phyloP scores from a whole-genome alignment of 2,329 filamentous ascomycete genomes.

The Amylocarpus encephaloides region DNA sequence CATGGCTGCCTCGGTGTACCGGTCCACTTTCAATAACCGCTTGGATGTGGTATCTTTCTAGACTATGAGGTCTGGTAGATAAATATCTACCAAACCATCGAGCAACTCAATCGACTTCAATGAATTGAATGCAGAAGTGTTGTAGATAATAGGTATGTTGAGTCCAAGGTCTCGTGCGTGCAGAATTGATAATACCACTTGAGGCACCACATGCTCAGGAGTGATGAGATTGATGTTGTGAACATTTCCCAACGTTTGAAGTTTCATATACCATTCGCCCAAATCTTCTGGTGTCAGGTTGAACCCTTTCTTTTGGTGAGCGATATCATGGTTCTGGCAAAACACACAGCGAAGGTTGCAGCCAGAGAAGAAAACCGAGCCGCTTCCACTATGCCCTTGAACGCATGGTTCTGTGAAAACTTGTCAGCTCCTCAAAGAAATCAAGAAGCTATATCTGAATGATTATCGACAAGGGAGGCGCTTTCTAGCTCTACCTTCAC shows the following conservation, averaged over 20 bases:
- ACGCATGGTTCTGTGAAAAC: constrained; percentile 61
- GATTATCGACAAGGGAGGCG: no score
- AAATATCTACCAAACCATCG: constrained; percentile 77
- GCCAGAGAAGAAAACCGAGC: constrained; percentile 61
- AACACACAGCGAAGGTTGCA: constrained; percentile 53
- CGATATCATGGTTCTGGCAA: constrained; percentile 79
- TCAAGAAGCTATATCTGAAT: no score
- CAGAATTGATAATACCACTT: constrained; percentile 71
- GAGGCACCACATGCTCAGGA: constrained; percentile 79
- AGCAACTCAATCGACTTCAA: constrained; percentile 64
- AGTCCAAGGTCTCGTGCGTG: constrained; percentile 65
- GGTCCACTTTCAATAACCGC: constrained; percentile 69
- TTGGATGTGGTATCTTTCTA: constrained; percentile 63
- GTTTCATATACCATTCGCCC: constrained; percentile 75
- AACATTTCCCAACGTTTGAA: constrained; percentile 72
- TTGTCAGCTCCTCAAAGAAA: background rate
- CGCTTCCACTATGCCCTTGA: constrained; percentile 74
- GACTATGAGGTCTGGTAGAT: constrained; percentile 83
- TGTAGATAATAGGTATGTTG: constrained; percentile 72
- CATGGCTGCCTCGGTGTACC: constrained; percentile 65
- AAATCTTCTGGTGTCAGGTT: constrained; percentile 73
- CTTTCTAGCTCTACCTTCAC: constrained; percentile 49
- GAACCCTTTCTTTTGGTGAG: constrained; percentile 74
- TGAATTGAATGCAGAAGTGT: constrained; percentile 77
- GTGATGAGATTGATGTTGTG: constrained; percentile 89